phyloP scores from a whole-genome alignment of 2,329 filamentous ascomycete species.

The Teratosphaeria nubilosa region DNA sequence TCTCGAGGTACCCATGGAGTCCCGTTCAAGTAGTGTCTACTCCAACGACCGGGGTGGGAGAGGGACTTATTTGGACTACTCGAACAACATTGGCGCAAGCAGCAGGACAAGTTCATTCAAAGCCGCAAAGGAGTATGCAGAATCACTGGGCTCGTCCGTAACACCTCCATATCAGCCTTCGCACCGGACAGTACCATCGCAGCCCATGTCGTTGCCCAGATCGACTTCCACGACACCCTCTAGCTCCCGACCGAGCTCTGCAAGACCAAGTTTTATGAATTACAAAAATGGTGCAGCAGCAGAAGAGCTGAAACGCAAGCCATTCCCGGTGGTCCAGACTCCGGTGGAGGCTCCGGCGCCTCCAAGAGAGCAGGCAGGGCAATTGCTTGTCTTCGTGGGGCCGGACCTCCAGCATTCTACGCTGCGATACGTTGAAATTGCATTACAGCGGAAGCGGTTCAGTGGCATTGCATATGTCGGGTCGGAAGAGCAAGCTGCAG shows the following conservation, averaged over 20 bases:
- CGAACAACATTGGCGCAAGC: background rate
- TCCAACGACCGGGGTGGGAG: slow-evolving; percentile 1
- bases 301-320: background rate
- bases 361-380: background rate
- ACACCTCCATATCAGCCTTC: background rate
- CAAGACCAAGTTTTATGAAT: slow-evolving; percentile 7
- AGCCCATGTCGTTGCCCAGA: background rate
- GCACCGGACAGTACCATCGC: background rate
- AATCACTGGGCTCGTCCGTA: background rate
- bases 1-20: slow-evolving; percentile 1
- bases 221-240: background rate
- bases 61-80: slow-evolving; percentile 2
- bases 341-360: background rate
- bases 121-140: slow-evolving; percentile 1
- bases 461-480: slow-evolving; percentile 4
- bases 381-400: slow-evolving; percentile 4
- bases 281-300: slow-evolving; percentile 3
- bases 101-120: background rate
- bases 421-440: slow-evolving; percentile 1
- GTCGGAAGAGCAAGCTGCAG: slow-evolving; percentile 4
- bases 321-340: background rate
- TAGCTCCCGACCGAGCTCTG: background rate
- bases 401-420: background rate
- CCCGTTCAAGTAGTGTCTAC: slow-evolving; percentile 4
- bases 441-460: slow-evolving; percentile 3